Evolutionary conservation across 1,139 yeast species (phyloP), one percentile per base, ranked within the genome.

Genomic region (Kodamaea fungicola): DNA sequence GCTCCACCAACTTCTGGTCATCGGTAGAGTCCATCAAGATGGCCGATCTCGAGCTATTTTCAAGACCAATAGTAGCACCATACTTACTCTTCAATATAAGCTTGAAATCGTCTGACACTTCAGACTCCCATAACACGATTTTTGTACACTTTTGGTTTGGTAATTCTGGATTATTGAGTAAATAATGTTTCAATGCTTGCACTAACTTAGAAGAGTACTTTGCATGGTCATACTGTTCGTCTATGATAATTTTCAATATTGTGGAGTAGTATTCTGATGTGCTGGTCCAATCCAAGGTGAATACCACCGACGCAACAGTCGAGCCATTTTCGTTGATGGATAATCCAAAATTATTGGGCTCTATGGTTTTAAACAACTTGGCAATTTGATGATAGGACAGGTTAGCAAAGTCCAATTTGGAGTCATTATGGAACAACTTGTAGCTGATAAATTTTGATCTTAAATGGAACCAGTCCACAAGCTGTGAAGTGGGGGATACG

Each of bases 401-500:
- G 12, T 44, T 39, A 8, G 37, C 38, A 35, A 62, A 58, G 42
- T 65, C 63, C 33, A 61, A 44, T 22, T 47, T 50, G 19, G 23
- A 42, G 34, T 27, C 37, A 22, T 51, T 50, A 33, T 57, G 51
- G 38, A 59, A 58, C 28, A 63, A 42, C 41, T 57, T 59, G 37
- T 61, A 55, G 31, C 67, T 54, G 32, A 68, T 55, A 41, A 52
- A 68, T 40, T 70, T 71, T 22, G 68, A 52, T 42, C 76, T 54
- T 35, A 69, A 53, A 42, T 71, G 76, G 46, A 67, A 70, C 76
- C 76, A 71, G 50, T 70, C 74, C 7, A 66, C 49, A 19, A 55
- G 43, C 28, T 59, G 61, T 8, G 63, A 43, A 8, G 57, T 48
- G 2, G 72, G 70, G 10, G 42, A 44, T 9, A 66, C 38, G 9